Evolutionary conservation across 1,284 basidiomycete species (phyloP).

Genomic region (Ustilago hordei): DNA sequence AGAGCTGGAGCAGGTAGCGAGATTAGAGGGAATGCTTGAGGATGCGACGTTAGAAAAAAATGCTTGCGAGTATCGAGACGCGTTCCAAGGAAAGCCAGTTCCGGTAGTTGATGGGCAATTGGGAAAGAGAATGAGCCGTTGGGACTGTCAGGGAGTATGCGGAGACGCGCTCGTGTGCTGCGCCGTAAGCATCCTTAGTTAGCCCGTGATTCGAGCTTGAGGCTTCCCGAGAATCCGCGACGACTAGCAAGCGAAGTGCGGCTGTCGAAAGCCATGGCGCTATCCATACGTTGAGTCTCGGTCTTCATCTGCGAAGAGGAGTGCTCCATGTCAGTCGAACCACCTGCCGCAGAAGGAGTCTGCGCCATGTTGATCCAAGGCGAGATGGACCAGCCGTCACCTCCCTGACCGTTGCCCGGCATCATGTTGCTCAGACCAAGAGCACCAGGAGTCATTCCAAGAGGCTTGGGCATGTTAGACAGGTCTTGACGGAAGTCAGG

Average conservation of each 20-base stretch:
- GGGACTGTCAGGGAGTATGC: neutral
- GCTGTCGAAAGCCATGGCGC: slow-evolving; percentile 21
- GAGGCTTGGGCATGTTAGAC: slow-evolving; percentile 26
- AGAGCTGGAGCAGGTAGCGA: neutral
- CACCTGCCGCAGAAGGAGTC: slow-evolving; percentile 29
- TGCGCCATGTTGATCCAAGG: slow-evolving; percentile 43
- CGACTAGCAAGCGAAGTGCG: slow-evolving; percentile 38
- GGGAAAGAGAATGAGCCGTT: too few relatives aligned
- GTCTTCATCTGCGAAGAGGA: slow-evolving; percentile 3
- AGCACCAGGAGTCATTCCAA: slow-evolving; percentile 39
- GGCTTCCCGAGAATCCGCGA: slow-evolving; percentile 46
- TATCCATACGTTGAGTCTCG: slow-evolving; percentile 17
- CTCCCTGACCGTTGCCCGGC: slow-evolving; percentile 16
- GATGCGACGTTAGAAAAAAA: neutral
- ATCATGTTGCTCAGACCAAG: slow-evolving; percentile 29
- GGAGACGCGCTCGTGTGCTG: slow-evolving; percentile 7
- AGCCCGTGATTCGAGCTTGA: slow-evolving; percentile 29
- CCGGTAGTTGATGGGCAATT: neutral
- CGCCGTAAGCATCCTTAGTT: neutral
- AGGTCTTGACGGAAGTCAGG: slow-evolving; percentile 34
- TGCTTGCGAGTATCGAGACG: slow-evolving; percentile 28
- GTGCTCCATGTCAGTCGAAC: slow-evolving; percentile 12
- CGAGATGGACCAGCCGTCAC: slow-evolving; percentile 54
- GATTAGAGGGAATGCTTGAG: slow-evolving; percentile 12
- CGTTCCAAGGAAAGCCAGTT: slow-evolving; percentile 14